These are phyloP conservation scores for Fusarium proliferatum DNA, from an alignment of 2,329 filamentous ascomycete genomes.

Conservation along the genomic window DNA sequence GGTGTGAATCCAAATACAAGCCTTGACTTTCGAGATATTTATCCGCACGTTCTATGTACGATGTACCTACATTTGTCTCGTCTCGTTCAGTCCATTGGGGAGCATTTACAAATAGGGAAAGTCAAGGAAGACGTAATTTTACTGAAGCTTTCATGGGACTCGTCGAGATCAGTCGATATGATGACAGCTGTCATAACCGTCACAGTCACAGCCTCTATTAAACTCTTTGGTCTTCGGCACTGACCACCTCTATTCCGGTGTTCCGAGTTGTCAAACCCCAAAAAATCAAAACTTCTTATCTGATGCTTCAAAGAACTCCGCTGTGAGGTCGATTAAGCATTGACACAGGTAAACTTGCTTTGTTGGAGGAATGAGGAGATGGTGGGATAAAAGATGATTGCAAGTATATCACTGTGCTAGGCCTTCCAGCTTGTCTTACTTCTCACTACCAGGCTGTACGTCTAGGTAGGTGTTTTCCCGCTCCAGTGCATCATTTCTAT, in stretches of 20 bases:
- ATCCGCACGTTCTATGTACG: too few relatives aligned
- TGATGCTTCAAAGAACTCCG: slow-evolving; percentile 23
- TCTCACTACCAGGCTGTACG: background rate
- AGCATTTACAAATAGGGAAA: background rate
- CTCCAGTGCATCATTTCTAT: background rate
- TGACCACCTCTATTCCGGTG: background rate
- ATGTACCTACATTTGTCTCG: background rate
- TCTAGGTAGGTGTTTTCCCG: background rate
- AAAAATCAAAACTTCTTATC: slow-evolving; percentile 17
- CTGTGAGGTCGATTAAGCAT: slow-evolving; percentile 3
- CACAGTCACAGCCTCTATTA: background rate
- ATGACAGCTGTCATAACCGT: background rate
- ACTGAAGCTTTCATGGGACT: background rate
- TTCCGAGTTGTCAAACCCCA: slow-evolving; percentile 13
- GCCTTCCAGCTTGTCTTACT: slow-evolving; percentile 6
- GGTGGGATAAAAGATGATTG: slow-evolving; percentile 15
- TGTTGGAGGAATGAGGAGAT: slow-evolving; percentile 9
- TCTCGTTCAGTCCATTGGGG: background rate
- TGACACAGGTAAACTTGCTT: background rate
- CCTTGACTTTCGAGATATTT: background rate
- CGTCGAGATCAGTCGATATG: background rate
- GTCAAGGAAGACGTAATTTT: background rate
- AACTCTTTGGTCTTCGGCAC: background rate
- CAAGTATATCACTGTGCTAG: background rate
- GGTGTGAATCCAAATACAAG: background rate